Evolutionary conservation across 352 stramenopile genomes (phyloP).

Genomic region (Pythium graminicola): DNA sequence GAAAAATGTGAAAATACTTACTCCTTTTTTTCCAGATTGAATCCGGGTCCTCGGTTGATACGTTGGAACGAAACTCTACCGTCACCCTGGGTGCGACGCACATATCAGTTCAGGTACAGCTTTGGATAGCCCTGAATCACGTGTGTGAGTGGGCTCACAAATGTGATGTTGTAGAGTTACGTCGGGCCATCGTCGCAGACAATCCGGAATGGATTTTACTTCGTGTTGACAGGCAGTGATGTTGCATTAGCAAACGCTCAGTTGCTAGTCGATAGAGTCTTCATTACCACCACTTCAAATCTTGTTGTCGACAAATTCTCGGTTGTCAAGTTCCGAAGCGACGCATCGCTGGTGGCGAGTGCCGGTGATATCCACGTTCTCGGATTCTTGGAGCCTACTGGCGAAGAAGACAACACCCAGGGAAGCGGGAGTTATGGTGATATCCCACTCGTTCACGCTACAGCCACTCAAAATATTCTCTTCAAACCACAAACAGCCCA

Average conservation of each 20-base stretch:
- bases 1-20: not conserved
- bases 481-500: constrained; percentile 23
- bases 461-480: constrained; percentile 8
- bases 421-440: constrained; percentile 1
- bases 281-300: constrained; percentile 1
- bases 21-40: constrained; percentile 14
- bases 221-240: constrained; percentile 8
- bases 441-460: not conserved
- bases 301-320: constrained; percentile 61
- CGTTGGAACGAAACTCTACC: constrained; percentile 11
- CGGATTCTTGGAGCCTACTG: constrained; percentile 17
- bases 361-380: constrained; percentile 19
- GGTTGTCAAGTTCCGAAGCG: constrained; percentile 46
- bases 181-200: constrained; percentile 16
- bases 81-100: constrained; percentile 16
- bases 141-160: not conserved
- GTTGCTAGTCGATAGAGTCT: constrained; percentile 7
- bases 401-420: constrained; percentile 2
- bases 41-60: constrained; percentile 10
- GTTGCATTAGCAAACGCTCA: constrained; percentile 21
- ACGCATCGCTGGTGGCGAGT: constrained; percentile 29
- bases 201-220: constrained; percentile 10
- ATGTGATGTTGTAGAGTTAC: constrained; percentile 8
- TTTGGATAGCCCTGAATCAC: not conserved
- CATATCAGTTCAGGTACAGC: constrained; percentile 20